phyloP scores from a whole-genome alignment of 257 asterid species.

The Fraxinus pennsylvanica region DNA sequence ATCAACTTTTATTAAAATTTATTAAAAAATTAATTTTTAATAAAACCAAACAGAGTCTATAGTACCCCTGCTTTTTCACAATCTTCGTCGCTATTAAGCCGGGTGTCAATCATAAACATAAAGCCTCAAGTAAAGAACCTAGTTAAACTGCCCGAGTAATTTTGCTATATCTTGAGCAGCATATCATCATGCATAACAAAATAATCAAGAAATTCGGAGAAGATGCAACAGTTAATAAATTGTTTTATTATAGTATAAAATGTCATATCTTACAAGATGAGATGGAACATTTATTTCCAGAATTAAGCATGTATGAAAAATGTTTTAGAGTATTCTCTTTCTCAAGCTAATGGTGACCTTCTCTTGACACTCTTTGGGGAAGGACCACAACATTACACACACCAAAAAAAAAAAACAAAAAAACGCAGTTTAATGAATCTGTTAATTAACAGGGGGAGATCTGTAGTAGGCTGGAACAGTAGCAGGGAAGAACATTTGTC shows the following conservation, averaged over 20 bases:
- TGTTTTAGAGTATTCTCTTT: conserved; percentile 17
- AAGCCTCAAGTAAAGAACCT: too few relatives aligned
- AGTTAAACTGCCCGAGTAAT: too few relatives aligned
- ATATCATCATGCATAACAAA: not conserved
- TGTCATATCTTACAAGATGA: conserved; percentile 19
- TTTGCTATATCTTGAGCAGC: too few relatives aligned
- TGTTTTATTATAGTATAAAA: not conserved
- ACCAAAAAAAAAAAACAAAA: not conserved
- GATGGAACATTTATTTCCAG: conserved; percentile 6
- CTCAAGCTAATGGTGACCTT: not conserved
- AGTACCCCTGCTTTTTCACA: too few relatives aligned
- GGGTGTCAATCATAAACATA: too few relatives aligned
- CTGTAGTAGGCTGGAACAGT: conserved; percentile 75
- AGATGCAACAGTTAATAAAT: not conserved
- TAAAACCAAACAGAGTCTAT: too few relatives aligned
- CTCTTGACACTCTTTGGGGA: not conserved
- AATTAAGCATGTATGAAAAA: not conserved
- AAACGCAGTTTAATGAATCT: not conserved
- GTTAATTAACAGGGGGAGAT: conserved; percentile 46
- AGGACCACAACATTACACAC: not conserved
- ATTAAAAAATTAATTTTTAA: too few relatives aligned
- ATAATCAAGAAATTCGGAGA: not conserved
- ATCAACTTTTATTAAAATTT: too few relatives aligned
- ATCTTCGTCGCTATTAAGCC: too few relatives aligned
- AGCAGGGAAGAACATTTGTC: conserved; percentile 80